Percentiles rank a stretch among this genome's conserved stretches.
Conservation (phyloP, 1,284 basidiomycete genomes). For the Mycena citricolor region DNA sequence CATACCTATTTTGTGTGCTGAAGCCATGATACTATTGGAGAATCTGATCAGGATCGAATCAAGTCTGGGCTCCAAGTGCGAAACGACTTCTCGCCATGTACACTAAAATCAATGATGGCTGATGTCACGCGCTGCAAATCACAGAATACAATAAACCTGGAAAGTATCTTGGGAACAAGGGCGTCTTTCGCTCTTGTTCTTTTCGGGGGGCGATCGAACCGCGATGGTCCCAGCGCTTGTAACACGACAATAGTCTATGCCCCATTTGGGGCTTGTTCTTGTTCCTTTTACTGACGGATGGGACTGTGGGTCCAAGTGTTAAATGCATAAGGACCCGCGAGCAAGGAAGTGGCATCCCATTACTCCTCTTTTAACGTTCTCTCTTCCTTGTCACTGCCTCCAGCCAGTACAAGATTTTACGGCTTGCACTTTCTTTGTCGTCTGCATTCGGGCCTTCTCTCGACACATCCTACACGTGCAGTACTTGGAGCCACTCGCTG, state of each 20-base stretch:
- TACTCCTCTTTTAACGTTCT: too few relatives aligned
- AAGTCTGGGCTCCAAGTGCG: too few relatives aligned
- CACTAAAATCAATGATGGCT: too few relatives aligned
- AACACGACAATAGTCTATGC: slow-evolving; percentile 18
- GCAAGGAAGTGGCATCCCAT: too few relatives aligned
- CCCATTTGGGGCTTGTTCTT: slow-evolving; percentile 14
- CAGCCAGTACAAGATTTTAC: too few relatives aligned
- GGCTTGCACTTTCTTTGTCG: too few relatives aligned
- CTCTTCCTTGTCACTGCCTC: too few relatives aligned
- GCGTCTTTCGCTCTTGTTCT: slow-evolving; percentile 17
- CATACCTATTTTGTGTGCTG: slow-evolving; percentile 39
- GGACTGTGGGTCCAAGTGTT: slow-evolving; percentile 31
- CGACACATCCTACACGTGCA: slow-evolving; percentile 16
- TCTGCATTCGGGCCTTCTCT: too few relatives aligned
- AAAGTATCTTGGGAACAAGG: not conserved
- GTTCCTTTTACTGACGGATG: slow-evolving; percentile 7
- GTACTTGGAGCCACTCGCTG: slow-evolving; percentile 22
- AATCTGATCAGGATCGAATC: too few relatives aligned
- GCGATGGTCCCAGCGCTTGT: slow-evolving; percentile 4
- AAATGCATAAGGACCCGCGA: too few relatives aligned
- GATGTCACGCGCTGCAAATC: not conserved
- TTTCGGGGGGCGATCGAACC: not conserved
- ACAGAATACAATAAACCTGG: slow-evolving; percentile 13
- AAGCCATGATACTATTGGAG: slow-evolving; percentile 12
- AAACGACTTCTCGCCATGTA: too few relatives aligned